Base-by-base conservation (phyloP, 129 eudicot species). In the Smallanthus sonchifolius region DNA sequence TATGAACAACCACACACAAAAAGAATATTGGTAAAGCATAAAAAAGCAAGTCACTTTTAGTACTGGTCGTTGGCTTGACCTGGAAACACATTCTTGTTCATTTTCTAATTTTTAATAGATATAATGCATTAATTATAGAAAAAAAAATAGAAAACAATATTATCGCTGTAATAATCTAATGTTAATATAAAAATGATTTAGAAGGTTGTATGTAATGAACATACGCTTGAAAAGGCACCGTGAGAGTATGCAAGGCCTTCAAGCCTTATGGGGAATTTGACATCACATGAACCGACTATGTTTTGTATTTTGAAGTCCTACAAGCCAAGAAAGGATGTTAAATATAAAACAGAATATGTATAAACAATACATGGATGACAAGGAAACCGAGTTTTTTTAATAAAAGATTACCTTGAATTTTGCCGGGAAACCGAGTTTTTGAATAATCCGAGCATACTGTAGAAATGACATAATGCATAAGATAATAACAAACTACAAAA, bases 231-330 rank as follows among this genome's bases (percentile, higher is more conserved):
- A 75, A 92, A 92, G 54, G 96, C 94, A 73, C 94, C 94, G 19
- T 92, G 97, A 48, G 96, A 82, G 77, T 85, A 87, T 15, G 96
- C 96, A 20, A 92, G 88, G 6, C 94, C 96, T 88, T 89, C 96
- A 35, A 92, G 95, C 67, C 96, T 80, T 57, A 92, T 92, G 5
- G 96, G 98, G 67, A 92, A 92, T 70, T 92, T 89, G 19, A 92
- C 97, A 84, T 92, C 97, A 76, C 97, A 92, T 30, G 97, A 92
- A 24, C 94, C 98, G 10, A 92, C 96, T 8, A 92, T 92, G 78
- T 92, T 92, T 80, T 89, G 98, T 44, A 92, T 92, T 84, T 87
- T 92, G 60, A 92, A 92, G 72, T 92, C 94, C 98, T 92, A 73
- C 45, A 68, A 82, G 47, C 64, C 71, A 17, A 65, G 5, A 13